phyloP scores from a whole-genome alignment of 1,284 basidiomycete species.

The Calocybe gambosa region DNA sequence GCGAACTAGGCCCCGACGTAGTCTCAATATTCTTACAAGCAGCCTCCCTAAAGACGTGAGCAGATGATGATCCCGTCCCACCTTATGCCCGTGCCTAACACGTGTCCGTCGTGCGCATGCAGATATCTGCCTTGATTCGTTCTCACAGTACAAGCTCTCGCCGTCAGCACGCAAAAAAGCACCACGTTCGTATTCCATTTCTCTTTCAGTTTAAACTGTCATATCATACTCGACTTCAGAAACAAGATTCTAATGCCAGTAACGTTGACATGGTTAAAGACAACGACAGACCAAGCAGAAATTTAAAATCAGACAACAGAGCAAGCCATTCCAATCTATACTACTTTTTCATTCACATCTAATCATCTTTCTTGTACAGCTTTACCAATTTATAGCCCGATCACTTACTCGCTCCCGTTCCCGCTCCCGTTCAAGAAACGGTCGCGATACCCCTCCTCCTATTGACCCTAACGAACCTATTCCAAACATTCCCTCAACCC shows the following conservation, averaged over 20 bases:
- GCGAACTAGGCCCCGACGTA: constrained; percentile 15
- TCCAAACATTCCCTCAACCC: constrained; percentile 18
- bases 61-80: constrained; percentile 14
- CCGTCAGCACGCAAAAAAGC: constrained; percentile 16
- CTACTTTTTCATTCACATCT: constrained; percentile 5
- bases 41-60: constrained; percentile 29
- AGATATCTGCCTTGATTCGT: constrained; percentile 34
- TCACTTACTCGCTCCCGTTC: constrained; percentile 47
- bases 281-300: constrained; percentile 32
- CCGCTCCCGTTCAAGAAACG: constrained; percentile 39
- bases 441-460: constrained; percentile 14
- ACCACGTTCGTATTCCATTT: constrained; percentile 22
- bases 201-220: constrained; percentile 7
- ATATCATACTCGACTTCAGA: constrained; percentile 6
- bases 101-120: constrained; percentile 30
- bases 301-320: constrained; percentile 35
- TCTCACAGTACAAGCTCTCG: constrained; percentile 28
- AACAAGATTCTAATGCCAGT: constrained; percentile 11
- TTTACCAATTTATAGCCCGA: constrained; percentile 45
- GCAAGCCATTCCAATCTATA: constrained; percentile 22
- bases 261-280: constrained; percentile 17
- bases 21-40: constrained; percentile 25
- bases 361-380: constrained; percentile 24
- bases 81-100: constrained; percentile 32
- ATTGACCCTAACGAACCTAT: constrained; percentile 18